phyloP scores from a whole-genome alignment of 257 asterid species.

The Capsicum chinense region DNA sequence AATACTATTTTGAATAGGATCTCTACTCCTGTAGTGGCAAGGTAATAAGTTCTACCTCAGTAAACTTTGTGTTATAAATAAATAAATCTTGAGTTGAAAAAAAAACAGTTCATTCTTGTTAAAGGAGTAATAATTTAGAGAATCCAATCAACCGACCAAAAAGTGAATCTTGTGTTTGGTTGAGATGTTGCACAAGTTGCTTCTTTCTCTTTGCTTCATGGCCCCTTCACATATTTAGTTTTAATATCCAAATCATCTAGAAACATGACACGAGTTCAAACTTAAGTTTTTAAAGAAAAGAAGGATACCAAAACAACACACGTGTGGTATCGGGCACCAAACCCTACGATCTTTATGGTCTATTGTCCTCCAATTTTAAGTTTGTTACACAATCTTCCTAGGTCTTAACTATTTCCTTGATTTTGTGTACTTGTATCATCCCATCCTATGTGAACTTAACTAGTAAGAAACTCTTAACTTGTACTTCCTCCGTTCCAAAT shows the following conservation, averaged over 20 bases:
- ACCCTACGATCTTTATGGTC: conserved; percentile 21
- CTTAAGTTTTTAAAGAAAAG: neutral
- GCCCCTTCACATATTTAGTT: conserved; percentile 29
- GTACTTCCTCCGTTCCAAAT: too few species aligned
- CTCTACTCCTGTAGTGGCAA: too few species aligned
- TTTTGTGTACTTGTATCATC: neutral
- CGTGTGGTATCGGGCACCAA: conserved; percentile 55
- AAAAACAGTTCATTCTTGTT: too few species aligned
- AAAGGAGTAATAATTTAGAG: neutral
- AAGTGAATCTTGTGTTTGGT: conserved; percentile 33
- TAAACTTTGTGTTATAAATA: too few species aligned
- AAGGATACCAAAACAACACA: conserved; percentile 31
- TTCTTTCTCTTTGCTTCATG: neutral
- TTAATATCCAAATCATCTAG: conserved; percentile 22
- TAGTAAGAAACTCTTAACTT: neutral
- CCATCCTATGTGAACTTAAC: neutral
- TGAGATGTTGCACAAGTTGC: conserved; percentile 30
- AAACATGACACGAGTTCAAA: conserved; percentile 38
- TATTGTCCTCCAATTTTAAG: neutral
- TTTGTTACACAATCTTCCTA: neutral
- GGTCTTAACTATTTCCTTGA: neutral
- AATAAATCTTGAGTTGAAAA: too few species aligned
- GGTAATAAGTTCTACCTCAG: too few species aligned
- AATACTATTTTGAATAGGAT: too few species aligned
- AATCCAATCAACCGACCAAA: conserved; percentile 51